Conservation (phyloP, 768 basidiomycete species). For the Collybia sordida region DNA sequence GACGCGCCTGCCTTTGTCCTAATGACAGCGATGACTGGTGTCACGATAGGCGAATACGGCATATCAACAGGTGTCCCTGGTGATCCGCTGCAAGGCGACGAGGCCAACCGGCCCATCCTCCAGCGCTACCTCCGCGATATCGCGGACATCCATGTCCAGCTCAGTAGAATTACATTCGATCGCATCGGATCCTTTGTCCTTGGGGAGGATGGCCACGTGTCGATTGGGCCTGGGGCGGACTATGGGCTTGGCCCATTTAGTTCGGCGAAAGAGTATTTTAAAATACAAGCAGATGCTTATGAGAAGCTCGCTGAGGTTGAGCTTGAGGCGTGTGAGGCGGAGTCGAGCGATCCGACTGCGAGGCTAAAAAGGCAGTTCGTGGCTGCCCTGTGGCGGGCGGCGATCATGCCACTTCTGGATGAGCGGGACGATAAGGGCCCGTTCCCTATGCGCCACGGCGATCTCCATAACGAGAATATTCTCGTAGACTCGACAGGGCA, state of each 20-base stretch:
- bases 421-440: slow-evolving; percentile 36
- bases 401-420: slow-evolving; percentile 40
- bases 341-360: slow-evolving; percentile 17
- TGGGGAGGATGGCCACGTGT: slow-evolving; percentile 29
- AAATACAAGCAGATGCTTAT: slow-evolving; percentile 38
- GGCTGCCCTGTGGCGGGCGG: slow-evolving; percentile 37
- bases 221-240: slow-evolving; percentile 39
- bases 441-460: slow-evolving; percentile 42
- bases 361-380: slow-evolving; percentile 36
- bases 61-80: slow-evolving; percentile 27
- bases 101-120: slow-evolving; percentile 33
- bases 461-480: slow-evolving; percentile 41
- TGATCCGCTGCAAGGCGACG: slow-evolving; percentile 32
- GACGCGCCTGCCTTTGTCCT: slow-evolving; percentile 40
- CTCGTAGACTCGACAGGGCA: slow-evolving; percentile 38
- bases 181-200: slow-evolving; percentile 38
- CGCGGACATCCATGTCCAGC: slow-evolving; percentile 39
- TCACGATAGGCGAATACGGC: slow-evolving; percentile 41
- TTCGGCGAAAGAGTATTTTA: slow-evolving; percentile 38
- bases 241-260: slow-evolving; percentile 41
- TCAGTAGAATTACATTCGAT: slow-evolving; percentile 38
- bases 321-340: not conserved
- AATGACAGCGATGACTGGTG: slow-evolving; percentile 39
- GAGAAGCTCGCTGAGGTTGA: slow-evolving; percentile 36
- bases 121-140: slow-evolving; percentile 38